Evolutionary conservation across 257 asterid species (phyloP).

Genomic region (Anisodus acutangulus): DNA sequence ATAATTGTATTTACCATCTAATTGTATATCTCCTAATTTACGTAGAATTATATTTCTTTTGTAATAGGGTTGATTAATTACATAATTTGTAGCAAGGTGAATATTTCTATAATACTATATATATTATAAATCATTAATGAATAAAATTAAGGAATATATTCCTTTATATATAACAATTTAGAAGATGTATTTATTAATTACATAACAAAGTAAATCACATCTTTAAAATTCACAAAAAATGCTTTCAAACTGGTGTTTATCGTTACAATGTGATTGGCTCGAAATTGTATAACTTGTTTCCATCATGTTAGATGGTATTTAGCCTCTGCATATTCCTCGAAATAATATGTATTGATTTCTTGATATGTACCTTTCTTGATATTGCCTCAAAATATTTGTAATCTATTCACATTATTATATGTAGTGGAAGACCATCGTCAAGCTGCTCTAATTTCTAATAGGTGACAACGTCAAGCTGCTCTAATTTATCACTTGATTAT

Average conservation of each 20-base stretch:
- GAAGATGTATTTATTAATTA: background rate
- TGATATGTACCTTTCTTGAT: background rate
- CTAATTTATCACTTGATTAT: no score
- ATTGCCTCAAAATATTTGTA: background rate
- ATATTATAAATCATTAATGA: no score
- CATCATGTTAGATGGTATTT: background rate
- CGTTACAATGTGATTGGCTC: background rate
- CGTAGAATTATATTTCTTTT: no score
- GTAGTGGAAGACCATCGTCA: background rate
- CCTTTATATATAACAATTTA: background rate
- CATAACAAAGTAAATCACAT: background rate
- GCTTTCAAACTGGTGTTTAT: background rate
- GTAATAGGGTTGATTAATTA: no score
- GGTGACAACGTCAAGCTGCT: background rate
- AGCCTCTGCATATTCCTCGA: background rate
- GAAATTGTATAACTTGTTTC: background rate
- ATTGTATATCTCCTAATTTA: no score
- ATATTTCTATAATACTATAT: no score
- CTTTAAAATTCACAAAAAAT: background rate
- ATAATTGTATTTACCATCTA: no score
- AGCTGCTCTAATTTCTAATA: background rate
- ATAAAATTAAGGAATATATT: background rate
- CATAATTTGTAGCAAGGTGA: no score
- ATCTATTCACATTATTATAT: background rate
- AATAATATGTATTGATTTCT: no score